These are phyloP conservation scores for Fusarium protoensiforme DNA, from an alignment of 2,329 filamentous ascomycete genomes.

Conservation along the genomic window DNA sequence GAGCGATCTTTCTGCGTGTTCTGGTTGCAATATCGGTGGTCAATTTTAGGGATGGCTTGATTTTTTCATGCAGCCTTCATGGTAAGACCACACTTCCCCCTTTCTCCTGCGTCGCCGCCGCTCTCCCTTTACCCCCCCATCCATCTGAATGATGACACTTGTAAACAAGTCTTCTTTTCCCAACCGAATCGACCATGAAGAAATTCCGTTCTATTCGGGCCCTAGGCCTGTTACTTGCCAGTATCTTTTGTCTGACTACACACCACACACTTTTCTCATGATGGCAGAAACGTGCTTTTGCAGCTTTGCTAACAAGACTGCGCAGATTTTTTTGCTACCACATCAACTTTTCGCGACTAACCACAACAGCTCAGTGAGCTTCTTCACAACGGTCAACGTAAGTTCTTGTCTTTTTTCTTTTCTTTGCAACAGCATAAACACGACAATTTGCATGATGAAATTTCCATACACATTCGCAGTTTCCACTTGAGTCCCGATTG, in stretches of 20 bases:
- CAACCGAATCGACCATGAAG: conserved; percentile 90
- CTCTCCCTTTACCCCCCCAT: conserved; percentile 1
- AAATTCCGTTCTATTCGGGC: conserved; percentile 75
- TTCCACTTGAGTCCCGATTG: conserved; percentile 81
- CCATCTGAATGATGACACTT: conserved; percentile 76
- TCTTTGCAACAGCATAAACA: conserved; percentile 1
- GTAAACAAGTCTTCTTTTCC: conserved; percentile 83
- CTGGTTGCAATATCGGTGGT: not conserved
- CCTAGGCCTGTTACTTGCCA: conserved; percentile 88
- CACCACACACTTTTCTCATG: conserved; percentile 10
- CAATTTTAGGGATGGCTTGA: conserved; percentile 10
- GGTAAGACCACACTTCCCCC: conserved; percentile 38
- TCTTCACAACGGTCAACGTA: conserved; percentile 14
- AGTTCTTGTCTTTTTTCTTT: conserved; percentile 30
- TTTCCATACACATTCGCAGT: conserved; percentile 84
- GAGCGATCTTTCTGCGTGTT: not conserved
- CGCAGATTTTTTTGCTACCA: conserved; percentile 26
- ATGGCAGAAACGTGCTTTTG: not conserved
- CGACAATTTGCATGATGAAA: conserved; percentile 71
- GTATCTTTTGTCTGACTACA: conserved; percentile 81
- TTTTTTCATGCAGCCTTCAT: conserved; percentile 19
- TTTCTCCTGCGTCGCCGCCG: conserved; percentile 33
- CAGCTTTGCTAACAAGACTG: conserved; percentile 37
- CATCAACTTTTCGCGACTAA: conserved; percentile 6
- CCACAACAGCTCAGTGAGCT: conserved; percentile 14